phyloP scores from a whole-genome alignment of 2,329 filamentous ascomycete species.

The Plectosphaerella plurivora region DNA sequence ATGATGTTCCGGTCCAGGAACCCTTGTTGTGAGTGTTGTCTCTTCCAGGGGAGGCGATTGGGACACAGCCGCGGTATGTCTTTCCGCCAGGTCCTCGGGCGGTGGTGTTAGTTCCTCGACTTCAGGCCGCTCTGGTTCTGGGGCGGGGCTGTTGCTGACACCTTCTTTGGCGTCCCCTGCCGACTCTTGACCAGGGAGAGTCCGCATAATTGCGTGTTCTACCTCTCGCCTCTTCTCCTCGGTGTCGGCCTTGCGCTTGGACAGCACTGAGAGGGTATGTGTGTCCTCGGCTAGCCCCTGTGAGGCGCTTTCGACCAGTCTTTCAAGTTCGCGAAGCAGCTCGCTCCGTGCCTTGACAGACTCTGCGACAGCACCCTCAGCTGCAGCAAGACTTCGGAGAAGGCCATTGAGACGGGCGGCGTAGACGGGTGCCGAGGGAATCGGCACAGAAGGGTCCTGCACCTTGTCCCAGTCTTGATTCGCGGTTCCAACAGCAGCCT shows the following conservation, averaged over 20 bases:
- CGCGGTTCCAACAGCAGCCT: slow-evolving; percentile 63
- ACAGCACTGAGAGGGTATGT: slow-evolving; percentile 57
- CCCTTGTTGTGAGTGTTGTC: not conserved
- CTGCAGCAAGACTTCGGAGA: slow-evolving; percentile 82
- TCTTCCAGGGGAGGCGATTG: not conserved
- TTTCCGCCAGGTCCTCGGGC: slow-evolving; percentile 38
- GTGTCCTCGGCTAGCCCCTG: slow-evolving; percentile 67
- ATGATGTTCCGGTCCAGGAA: not conserved
- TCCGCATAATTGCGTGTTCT: slow-evolving; percentile 85
- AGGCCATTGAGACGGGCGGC: slow-evolving; percentile 84
- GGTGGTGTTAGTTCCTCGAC: slow-evolving; percentile 87
- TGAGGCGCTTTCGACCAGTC: slow-evolving; percentile 71
- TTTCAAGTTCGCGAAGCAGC: slow-evolving; percentile 77
- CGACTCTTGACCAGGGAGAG: slow-evolving; percentile 57
- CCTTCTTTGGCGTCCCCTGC: slow-evolving; percentile 42
- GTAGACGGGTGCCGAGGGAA: slow-evolving; percentile 83
- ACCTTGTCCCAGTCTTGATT: slow-evolving; percentile 82
- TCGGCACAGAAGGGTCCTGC: slow-evolving; percentile 61
- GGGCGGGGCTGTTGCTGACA: slow-evolving; percentile 37
- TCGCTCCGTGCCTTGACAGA: slow-evolving; percentile 80
- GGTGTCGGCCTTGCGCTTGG: slow-evolving; percentile 63
- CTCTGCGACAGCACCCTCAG: slow-evolving; percentile 84
- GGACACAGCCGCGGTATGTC: not conserved
- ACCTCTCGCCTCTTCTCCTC: slow-evolving; percentile 84
- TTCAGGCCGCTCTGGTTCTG: slow-evolving; percentile 69